These are phyloP conservation scores for Puccinia triticina DNA, from an alignment of 1,284 basidiomycete genomes.

Conservation along the genomic window DNA sequence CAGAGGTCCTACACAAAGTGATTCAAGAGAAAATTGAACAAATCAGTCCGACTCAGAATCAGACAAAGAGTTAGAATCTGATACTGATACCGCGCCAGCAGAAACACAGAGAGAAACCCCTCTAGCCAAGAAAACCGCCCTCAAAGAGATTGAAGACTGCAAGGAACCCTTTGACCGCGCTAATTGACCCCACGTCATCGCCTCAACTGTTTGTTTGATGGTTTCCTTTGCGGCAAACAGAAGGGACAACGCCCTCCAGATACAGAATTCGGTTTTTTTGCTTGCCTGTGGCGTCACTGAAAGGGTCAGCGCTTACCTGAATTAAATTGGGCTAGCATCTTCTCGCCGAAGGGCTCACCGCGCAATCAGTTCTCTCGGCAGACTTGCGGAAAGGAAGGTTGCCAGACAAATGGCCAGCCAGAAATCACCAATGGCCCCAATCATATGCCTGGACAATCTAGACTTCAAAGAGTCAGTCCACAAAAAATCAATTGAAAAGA, in stretches of 20 bases:
- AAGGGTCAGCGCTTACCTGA: neutral
- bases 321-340: conserved; percentile 3
- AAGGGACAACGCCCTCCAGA: neutral
- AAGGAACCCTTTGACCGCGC: neutral
- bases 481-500: neutral
- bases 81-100: neutral
- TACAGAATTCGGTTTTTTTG: neutral
- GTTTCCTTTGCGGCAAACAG: neutral
- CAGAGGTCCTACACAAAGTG: no score
- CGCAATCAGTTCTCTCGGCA: neutral
- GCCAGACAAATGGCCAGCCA: no score
- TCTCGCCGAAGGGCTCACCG: neutral
- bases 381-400: neutral
- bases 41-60: neutral
- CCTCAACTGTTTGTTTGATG: neutral
- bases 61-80: neutral
- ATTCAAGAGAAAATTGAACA: no score
- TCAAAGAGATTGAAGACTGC: no score
- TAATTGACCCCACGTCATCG: neutral
- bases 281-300: neutral
- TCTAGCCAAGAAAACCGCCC: no score
- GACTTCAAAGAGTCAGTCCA: conserved; percentile 17
- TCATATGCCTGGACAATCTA: conserved; percentile 23
- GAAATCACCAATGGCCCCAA: neutral
- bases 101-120: no score